Evolutionary conservation across 2,329 filamentous ascomycete genomes (phyloP).

Genomic region (Botryotinia narcissicola): DNA sequence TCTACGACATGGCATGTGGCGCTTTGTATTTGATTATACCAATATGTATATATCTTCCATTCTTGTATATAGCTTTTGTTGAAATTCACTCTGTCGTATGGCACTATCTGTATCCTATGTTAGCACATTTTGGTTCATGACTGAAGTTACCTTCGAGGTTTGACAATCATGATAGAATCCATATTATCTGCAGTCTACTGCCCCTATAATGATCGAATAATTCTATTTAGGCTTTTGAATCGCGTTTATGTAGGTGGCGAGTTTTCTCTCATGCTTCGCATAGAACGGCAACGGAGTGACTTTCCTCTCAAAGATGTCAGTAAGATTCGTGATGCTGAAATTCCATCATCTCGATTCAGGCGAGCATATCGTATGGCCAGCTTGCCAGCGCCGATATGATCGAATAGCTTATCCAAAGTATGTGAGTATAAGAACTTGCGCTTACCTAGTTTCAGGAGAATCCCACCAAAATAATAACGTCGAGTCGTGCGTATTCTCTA

Average conservation of each 20-base stretch:
- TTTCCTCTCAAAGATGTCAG: neutral
- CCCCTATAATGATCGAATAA: neutral
- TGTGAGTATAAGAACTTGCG: neutral
- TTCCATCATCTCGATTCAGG: neutral
- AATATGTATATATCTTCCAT: neutral
- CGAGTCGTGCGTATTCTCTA: neutral
- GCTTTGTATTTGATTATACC: neutral
- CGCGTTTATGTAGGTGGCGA: neutral
- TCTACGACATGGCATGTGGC: neutral
- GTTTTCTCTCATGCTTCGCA: neutral
- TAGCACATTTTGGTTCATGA: neutral
- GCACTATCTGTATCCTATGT: neutral
- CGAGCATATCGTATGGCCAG: neutral
- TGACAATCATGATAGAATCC: neutral
- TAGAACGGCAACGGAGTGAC: neutral
- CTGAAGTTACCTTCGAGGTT: neutral
- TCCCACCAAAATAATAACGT: neutral
- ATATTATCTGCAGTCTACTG: neutral
- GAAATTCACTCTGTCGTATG: too few species aligned
- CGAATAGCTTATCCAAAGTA: rapidly evolving
- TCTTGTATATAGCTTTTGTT: neutral
- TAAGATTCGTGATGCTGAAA: neutral
- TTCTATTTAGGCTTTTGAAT: neutral
- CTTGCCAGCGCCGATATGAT: neutral
- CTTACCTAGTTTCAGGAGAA: neutral